Conservation (phyloP, 805 yeast species). For the Ogataea haglerorum region DNA sequence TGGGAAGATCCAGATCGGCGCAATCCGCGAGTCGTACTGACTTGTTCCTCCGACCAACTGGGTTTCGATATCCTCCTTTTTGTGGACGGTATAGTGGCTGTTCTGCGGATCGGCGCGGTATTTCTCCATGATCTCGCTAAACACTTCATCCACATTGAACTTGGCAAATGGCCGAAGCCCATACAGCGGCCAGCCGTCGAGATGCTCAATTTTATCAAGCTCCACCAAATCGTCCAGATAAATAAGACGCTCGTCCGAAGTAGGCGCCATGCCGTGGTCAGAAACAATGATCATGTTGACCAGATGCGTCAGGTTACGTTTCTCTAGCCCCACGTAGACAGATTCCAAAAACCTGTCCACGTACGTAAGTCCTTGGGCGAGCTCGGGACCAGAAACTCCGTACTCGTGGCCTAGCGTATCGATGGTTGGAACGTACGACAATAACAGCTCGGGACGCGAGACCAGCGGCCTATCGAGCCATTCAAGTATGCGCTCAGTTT, state of each 20-base stretch:
- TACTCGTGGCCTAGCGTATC: conserved; percentile 73
- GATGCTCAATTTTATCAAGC: conserved; percentile 49
- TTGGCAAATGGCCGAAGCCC: conserved; percentile 61
- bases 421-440: conserved; percentile 77
- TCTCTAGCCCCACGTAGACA: conserved; percentile 44
- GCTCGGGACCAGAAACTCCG: conserved; percentile 63
- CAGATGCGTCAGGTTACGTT: conserved; percentile 57
- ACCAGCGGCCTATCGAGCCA: conserved; percentile 64
- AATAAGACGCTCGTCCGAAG: conserved; percentile 64
- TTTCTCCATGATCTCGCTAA: conserved; percentile 37
- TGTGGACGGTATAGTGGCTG: conserved; percentile 44
- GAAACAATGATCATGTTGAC: conserved; percentile 78
- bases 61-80: conserved; percentile 49
- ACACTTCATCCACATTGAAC: conserved; percentile 42
- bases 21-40: conserved; percentile 56
- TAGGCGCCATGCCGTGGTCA: conserved; percentile 94
- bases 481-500: conserved; percentile 52
- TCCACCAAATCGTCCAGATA: conserved; percentile 71
- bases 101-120: conserved; percentile 29
- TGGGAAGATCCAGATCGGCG: conserved; percentile 86
- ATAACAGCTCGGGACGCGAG: conserved; percentile 68
- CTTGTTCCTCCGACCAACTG: conserved; percentile 56
- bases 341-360: conserved; percentile 65
- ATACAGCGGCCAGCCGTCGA: conserved; percentile 84
- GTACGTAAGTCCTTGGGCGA: conserved; percentile 50